Conservation (phyloP, 352 stramenopile species). For the Pythium graminicola region DNA sequence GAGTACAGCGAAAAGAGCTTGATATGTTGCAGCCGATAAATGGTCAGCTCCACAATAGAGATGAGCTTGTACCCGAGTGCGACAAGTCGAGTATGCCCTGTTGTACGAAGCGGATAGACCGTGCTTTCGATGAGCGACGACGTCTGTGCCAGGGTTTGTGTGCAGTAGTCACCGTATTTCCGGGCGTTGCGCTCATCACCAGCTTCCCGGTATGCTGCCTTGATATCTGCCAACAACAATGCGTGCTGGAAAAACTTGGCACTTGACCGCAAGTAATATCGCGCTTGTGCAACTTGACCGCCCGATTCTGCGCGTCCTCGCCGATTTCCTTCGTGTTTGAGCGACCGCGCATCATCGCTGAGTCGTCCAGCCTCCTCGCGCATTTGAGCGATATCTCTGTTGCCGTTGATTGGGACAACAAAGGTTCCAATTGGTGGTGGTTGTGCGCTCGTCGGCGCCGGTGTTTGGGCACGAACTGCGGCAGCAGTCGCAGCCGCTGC, state of each 20-base stretch:
- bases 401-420: conserved; percentile 33
- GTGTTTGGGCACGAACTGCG: conserved; percentile 9
- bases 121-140: conserved; percentile 77
- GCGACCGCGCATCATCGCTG: conserved; percentile 55
- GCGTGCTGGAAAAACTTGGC: conserved; percentile 83
- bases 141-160: conserved; percentile 70
- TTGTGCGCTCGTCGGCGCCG: neutral
- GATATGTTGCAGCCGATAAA: conserved; percentile 76
- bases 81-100: conserved; percentile 50
- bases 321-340: conserved; percentile 81
- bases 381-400: conserved; percentile 47
- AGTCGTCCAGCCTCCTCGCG: conserved; percentile 41
- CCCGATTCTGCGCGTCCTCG: conserved; percentile 39
- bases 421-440: conserved; percentile 29
- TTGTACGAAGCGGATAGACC: conserved; percentile 53
- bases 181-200: conserved; percentile 55
- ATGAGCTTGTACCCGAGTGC: conserved; percentile 80
- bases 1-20: conserved; percentile 77
- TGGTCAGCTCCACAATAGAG: conserved; percentile 69
- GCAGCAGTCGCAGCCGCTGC: conserved; percentile 3
- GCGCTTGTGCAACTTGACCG: conserved; percentile 53
- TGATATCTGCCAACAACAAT: conserved; percentile 72
- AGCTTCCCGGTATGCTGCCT: conserved; percentile 68
- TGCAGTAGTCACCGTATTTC: conserved; percentile 52
- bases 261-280: conserved; percentile 69